phyloP scores from a whole-genome alignment of 176 grass and related monocot species.

The Elymus sibiricus region DNA sequence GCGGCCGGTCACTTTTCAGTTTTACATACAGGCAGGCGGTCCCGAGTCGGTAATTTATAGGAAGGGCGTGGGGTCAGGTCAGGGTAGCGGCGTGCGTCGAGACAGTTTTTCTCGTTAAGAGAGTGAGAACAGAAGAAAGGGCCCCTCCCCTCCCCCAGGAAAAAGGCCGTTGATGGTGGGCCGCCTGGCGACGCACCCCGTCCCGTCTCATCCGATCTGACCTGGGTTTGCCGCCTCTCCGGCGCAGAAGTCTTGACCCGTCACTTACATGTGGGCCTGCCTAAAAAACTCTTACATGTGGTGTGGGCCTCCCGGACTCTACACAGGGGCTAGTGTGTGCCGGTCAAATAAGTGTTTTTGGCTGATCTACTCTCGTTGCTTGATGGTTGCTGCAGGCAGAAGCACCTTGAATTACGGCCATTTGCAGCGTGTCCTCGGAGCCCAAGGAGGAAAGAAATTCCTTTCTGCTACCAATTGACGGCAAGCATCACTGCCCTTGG shows the following conservation, averaged over 20 bases:
- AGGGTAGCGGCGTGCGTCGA: slow-evolving; percentile 19
- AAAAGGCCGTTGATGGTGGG: slow-evolving; percentile 23
- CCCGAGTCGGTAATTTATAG: not conserved
- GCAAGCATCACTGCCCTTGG: slow-evolving; percentile 20
- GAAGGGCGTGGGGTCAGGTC: not conserved
- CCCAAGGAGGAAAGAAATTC: not conserved
- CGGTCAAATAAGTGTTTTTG: not conserved
- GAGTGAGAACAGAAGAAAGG: slow-evolving; percentile 37
- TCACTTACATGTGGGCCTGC: slow-evolving; percentile 13
- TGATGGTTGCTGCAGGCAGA: slow-evolving; percentile 30
- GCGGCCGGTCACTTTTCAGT: not conserved
- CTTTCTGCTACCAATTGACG: slow-evolving; percentile 9
- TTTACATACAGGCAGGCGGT: not conserved
- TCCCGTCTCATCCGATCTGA: not conserved
- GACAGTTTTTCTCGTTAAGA: slow-evolving; percentile 55
- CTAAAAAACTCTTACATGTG: too few species aligned
- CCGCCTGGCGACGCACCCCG: not conserved
- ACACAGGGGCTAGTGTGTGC: not conserved
- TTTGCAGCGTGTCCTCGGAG: not conserved
- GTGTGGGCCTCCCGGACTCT: too few species aligned
- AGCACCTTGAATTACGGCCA: slow-evolving; percentile 41
- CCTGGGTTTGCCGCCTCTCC: too few species aligned
- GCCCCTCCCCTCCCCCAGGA: not conserved
- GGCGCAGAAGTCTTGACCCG: too few species aligned
- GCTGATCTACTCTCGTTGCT: not conserved